Percentiles rank a stretch among this genome's conserved stretches.
Conservation (phyloP, 2,329 filamentous ascomycete species). For the Xylaria sp. region DNA sequence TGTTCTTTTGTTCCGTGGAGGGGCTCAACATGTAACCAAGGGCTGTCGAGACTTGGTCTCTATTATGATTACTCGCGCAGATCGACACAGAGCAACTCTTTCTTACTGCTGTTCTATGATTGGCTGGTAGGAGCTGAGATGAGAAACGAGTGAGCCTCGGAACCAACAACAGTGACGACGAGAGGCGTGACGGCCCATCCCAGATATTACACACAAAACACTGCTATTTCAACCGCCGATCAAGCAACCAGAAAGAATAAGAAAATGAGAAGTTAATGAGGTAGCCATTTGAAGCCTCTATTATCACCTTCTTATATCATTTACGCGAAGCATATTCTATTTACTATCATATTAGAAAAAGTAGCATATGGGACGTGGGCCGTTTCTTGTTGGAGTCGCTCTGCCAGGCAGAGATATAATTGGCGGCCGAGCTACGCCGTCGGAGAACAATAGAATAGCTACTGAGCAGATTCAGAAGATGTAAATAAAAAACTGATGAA, state of each 20-base stretch:
- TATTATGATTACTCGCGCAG: slow-evolving; percentile 1
- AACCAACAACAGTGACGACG: not conserved
- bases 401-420: not conserved
- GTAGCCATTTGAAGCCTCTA: too few species aligned
- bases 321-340: too few species aligned
- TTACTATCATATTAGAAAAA: too few species aligned
- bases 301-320: too few species aligned
- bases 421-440: not conserved
- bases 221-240: too few species aligned
- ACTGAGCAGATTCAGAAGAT: too few species aligned
- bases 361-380: too few species aligned
- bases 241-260: too few species aligned
- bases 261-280: too few species aligned
- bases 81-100: not conserved
- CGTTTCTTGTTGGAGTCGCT: too few species aligned
- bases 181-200: not conserved
- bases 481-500: not conserved
- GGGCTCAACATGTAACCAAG: slow-evolving; percentile 6
- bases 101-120: not conserved
- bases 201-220: too few species aligned
- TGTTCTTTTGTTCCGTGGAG: slow-evolving; percentile 12
- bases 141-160: not conserved
- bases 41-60: slow-evolving; percentile 1
- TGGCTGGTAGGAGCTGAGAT: not conserved
- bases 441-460: not conserved